Percentiles rank a stretch among this genome's conserved stretches.
Conservation (phyloP, 2,329 filamentous ascomycete genomes). For the Domatiomyces globalis region DNA sequence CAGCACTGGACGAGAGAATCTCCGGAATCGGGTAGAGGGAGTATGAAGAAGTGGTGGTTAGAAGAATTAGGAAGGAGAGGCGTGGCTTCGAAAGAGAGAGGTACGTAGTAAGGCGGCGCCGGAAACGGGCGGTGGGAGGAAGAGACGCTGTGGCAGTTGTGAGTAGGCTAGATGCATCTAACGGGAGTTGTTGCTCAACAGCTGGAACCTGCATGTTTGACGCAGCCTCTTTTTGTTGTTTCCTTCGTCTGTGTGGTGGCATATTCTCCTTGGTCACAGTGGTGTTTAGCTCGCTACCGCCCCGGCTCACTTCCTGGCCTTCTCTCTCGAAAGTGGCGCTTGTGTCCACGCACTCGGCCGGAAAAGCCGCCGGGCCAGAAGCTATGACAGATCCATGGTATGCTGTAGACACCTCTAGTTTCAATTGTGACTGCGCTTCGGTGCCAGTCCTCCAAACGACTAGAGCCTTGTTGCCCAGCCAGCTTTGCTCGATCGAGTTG, state of each 20-base stretch:
- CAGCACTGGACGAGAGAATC: slow-evolving; percentile 57
- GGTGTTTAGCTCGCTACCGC: background rate
- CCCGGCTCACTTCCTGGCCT: background rate
- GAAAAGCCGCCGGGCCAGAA: background rate
- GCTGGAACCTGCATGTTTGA: background rate
- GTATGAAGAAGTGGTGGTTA: slow-evolving; percentile 82
- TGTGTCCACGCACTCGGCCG: background rate
- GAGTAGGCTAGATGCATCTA: slow-evolving; percentile 47
- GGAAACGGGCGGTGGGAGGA: slow-evolving; percentile 39
- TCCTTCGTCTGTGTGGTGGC: slow-evolving; percentile 15
- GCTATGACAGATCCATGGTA: background rate
- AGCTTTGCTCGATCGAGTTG: slow-evolving; percentile 16
- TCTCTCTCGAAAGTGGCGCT: background rate
- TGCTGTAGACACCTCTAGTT: background rate
- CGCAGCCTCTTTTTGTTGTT: slow-evolving; percentile 9
- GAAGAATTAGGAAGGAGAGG: slow-evolving; percentile 76
- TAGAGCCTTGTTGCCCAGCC: slow-evolving; percentile 16
- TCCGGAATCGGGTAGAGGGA: slow-evolving; percentile 85
- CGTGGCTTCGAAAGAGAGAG: slow-evolving; percentile 92
- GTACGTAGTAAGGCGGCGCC: slow-evolving; percentile 61
- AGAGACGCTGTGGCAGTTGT: slow-evolving; percentile 43
- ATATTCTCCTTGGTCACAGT: slow-evolving; percentile 2
- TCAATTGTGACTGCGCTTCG: background rate
- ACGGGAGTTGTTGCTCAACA: slow-evolving; percentile 31
- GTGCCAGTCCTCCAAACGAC: slow-evolving; percentile 13